Conservation (phyloP, 306 rosid species). For the Casuarina equisetifolia region DNA sequence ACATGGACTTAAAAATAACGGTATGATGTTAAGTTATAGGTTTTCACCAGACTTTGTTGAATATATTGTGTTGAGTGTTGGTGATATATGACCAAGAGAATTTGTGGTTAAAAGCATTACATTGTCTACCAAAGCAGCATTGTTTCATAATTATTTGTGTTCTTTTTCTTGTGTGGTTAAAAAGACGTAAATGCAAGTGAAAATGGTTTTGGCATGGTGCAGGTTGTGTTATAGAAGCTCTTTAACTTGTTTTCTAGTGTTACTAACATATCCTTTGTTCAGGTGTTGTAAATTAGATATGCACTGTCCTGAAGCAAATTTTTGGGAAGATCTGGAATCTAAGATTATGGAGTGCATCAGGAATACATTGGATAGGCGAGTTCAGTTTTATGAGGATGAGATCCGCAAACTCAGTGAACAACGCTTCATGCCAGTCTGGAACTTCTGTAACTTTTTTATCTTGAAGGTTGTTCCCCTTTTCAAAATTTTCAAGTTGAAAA, state of each 20-base stretch:
- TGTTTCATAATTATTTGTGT: not conserved
- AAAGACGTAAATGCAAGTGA: not conserved
- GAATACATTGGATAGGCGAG: constrained; percentile 95
- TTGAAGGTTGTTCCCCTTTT: constrained; percentile 70
- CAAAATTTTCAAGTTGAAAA: constrained; percentile 28
- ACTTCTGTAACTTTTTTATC: constrained; percentile 96
- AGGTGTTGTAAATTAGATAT: constrained; percentile 97
- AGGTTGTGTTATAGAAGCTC: constrained; percentile 13
- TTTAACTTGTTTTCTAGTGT: constrained; percentile 27
- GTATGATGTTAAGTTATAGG: too few species aligned
- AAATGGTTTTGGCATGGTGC: constrained; percentile 12
- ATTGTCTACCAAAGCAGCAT: not conserved
- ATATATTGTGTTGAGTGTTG: not conserved
- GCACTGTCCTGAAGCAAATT: constrained; percentile 75
- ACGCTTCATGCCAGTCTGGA: constrained; percentile 97
- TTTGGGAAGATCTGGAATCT: constrained; percentile 96
- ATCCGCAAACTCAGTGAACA: constrained; percentile 98
- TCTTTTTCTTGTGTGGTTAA: not conserved
- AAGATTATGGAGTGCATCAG: constrained; percentile 87
- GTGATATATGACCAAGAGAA: not conserved
- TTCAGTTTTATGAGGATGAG: constrained; percentile 96
- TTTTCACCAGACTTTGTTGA: not conserved
- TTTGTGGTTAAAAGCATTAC: not conserved
- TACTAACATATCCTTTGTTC: constrained; percentile 34
- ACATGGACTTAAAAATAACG: not conserved